Conservation (phyloP, 371 early-diverging fungal genomes). For the Batkoa obscura region DNA sequence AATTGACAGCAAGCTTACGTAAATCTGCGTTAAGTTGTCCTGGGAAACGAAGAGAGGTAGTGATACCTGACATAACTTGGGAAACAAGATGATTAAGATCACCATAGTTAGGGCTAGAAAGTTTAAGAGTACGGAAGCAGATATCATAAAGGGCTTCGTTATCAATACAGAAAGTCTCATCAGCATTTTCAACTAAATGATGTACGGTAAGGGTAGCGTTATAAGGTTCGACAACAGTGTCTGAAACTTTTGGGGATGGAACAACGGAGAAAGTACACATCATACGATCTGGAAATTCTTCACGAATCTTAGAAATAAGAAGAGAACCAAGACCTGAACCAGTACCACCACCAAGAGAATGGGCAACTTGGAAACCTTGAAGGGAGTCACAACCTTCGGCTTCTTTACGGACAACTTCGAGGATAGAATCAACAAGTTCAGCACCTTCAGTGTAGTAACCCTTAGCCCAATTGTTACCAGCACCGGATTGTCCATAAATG, state of each 20-base stretch:
- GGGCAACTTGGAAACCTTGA: slow-evolving; percentile 91
- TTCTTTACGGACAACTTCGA: slow-evolving; percentile 83
- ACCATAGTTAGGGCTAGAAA: slow-evolving; percentile 66
- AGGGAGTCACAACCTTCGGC: slow-evolving; percentile 80
- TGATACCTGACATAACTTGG: slow-evolving; percentile 88
- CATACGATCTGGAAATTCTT: slow-evolving; percentile 93
- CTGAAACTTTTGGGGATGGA: slow-evolving; percentile 52
- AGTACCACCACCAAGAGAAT: slow-evolving; percentile 90
- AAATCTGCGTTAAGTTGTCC: slow-evolving; percentile 97
- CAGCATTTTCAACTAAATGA: slow-evolving; percentile 93
- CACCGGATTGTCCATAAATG: slow-evolving; percentile 72
- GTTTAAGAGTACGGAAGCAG: slow-evolving; percentile 80
- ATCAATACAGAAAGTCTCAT: slow-evolving; percentile 85
- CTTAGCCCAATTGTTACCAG: slow-evolving; percentile 97
- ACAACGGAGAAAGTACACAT: slow-evolving; percentile 91
- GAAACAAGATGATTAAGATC: slow-evolving; percentile 85
- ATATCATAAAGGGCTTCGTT: slow-evolving; percentile 92
- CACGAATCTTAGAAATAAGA: slow-evolving; percentile 78
- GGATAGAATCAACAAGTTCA: slow-evolving; percentile 75
- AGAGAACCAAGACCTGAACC: slow-evolving; percentile 89
- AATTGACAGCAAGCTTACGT: slow-evolving; percentile 94
- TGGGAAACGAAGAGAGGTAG: slow-evolving; percentile 96
- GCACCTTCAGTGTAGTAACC: slow-evolving; percentile 97
- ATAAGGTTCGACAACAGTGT: slow-evolving; percentile 73
- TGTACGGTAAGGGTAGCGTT: slow-evolving; percentile 95